Evolutionary conservation across 305 asterid genomes (phyloP), one percentile per base, ranked within the genome.

Genomic region (Fraxinus floribunda): DNA sequence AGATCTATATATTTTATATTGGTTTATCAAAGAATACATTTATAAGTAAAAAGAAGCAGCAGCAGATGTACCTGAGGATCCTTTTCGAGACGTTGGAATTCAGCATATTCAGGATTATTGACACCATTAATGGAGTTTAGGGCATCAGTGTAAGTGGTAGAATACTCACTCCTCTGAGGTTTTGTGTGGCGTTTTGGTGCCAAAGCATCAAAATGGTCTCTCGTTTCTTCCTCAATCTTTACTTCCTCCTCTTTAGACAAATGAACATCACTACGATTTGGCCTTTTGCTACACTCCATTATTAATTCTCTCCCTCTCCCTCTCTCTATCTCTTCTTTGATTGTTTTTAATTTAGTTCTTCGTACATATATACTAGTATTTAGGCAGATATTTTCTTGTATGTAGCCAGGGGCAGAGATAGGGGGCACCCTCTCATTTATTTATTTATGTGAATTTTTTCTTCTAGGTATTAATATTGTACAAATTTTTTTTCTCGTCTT

Each of bases 121-220:
- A 49, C 79, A 13, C 10, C 84, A 22, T 85, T 87, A 55, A 7
- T 44, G 34, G 85, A 39, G 52, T 92, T 38, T 80, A 81, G 49
- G 49, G 89, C 83, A 75, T 95, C 97, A n/a, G 84, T 60, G 44
- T 94, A 94, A 16, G 87, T 83, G 20, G 94, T 62, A 68, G 97
- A 86, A 78, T 91, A 84, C 2, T 95, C 99, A 82, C 99, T 95
- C 26, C 99, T 94, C 80, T 91, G 97, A 71, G 99, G 99, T 86
- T 95, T 95, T 7, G 93, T 86, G 88, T 94, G 99, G 41, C 99
- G 95, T 80, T 90, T 90, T 3, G 98, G 98, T 79, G 98, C 94
- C 44, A 86, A 79, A 4, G 81, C 93, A 46, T 94, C 97, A 76
- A 92, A 94, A 88, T 92, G 85, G 20, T 88, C 89, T 7, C 91